Evolutionary conservation across 2,329 filamentous ascomycete genomes (phyloP), one percentile per base, ranked within the genome.

Genomic region (Madurella fahalii): DNA sequence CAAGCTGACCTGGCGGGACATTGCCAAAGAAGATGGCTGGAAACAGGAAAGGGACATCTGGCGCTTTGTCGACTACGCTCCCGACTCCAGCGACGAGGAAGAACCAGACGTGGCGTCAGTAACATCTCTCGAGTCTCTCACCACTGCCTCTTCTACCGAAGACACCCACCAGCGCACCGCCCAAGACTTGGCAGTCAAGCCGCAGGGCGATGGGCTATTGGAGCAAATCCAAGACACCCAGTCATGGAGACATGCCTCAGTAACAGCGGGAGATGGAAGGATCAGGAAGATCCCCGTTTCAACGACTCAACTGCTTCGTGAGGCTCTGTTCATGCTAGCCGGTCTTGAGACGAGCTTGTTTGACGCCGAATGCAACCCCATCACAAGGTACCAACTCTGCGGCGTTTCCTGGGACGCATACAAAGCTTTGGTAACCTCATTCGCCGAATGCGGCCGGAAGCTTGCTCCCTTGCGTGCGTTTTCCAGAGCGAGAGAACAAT

Each of bases 301-400:
- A 0, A 92, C 96, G 67, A 74, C 88, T 1, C 84, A 92, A 59
- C 75, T 85, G 11, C 73, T 92, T 25, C 83, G 90, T 46, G 91
- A 97, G 65, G 81, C 84, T 0, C 74, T 96, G 0, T 93, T 90
- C 64, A 95, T 96, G 89, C 78, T 97, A 0, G 82, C 84, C 51
- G 92, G 92, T 0, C 73, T 94, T 4, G 80, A 85, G 5, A 93
- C 88, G 2, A 86, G 84, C 1, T 66, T 96, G 1, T 96, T 92
- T 63, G 73, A 72, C 53, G 18, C 62, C 3, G 65, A 75, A 47
- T 74, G 72, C 13, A 60, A 67, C 7, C 73, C 74, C 0, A 67
- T 71, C 1, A 63, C 71, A 4, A 63, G 62, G 1, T 81, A 76
- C 51, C 76, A 81, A 53, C 71, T 82, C 25, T 64, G 69, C 0